These are phyloP conservation scores for Tuber microsphaerosporum DNA, from an alignment of 495 filamentous ascomycete species.

Conservation along the genomic window DNA sequence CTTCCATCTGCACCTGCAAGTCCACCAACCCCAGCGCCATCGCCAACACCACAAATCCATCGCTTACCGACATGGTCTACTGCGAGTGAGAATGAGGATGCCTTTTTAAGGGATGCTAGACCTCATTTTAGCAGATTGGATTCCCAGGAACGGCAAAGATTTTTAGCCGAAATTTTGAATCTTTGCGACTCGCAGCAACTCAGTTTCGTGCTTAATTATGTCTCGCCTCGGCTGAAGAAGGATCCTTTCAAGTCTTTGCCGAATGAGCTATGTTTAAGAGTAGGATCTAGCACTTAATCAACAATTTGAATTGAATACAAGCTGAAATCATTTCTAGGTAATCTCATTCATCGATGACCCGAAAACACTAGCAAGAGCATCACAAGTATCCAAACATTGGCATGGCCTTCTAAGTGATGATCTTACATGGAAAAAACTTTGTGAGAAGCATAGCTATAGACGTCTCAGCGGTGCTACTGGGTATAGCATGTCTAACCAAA, in stretches of 20 bases:
- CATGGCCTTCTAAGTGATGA: conserved; percentile 88
- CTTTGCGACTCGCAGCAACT: conserved; percentile 89
- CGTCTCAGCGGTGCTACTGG: conserved; percentile 44
- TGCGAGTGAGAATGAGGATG: conserved; percentile 40
- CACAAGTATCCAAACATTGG: conserved; percentile 89
- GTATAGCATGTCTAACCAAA: conserved; percentile 10
- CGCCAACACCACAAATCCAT: conserved; percentile 41
- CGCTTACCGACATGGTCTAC: conserved; percentile 42
- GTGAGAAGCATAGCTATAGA: conserved; percentile 84
- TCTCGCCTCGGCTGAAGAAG: conserved; percentile 85
- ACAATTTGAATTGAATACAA: conserved; percentile 9
- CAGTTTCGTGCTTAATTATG: conserved; percentile 88
- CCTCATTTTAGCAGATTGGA: conserved; percentile 41
- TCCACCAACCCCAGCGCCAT: conserved; percentile 41
- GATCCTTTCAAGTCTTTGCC: conserved; percentile 87
- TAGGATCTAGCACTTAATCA: conserved; percentile 45
- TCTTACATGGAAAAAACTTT: conserved; percentile 94
- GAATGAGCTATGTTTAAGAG: conserved; percentile 82
- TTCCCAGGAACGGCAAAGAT: conserved; percentile 49
- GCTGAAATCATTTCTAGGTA: conserved; percentile 50
- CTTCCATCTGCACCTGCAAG: conserved; percentile 41
- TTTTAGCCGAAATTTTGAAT: conserved; percentile 78
- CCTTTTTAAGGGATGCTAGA: conserved; percentile 40
- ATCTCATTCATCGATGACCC: conserved; percentile 93
- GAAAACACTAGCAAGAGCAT: conserved; percentile 80